A percentile compares a stretch with the other conserved stretches of the same genome.
phyloP scores from a whole-genome alignment of 2,329 filamentous ascomycete genomes.

The Cercospora sp. region DNA sequence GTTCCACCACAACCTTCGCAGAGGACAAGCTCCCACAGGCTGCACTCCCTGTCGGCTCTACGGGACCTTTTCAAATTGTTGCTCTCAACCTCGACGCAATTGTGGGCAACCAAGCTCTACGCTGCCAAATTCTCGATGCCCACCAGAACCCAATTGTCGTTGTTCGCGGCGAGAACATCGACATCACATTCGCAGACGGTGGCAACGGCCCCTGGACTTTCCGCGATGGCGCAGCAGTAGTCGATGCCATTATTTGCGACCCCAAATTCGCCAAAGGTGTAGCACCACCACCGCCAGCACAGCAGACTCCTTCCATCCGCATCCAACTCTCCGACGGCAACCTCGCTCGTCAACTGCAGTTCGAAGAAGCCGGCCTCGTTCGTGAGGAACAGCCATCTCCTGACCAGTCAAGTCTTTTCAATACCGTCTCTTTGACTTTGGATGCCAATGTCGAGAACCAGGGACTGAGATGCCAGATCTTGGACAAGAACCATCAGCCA shows the following conservation, averaged over 20 bases:
- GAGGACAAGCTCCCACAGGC: constrained; percentile 14
- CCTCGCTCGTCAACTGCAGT: constrained; percentile 17
- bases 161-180: constrained; percentile 14
- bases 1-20: constrained; percentile 17
- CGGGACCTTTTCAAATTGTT: constrained; percentile 18
- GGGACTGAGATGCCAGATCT: constrained; percentile 20
- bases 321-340: constrained; percentile 19
- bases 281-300: constrained; percentile 3
- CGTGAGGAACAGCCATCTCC: constrained; percentile 11
- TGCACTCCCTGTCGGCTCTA: constrained; percentile 12
- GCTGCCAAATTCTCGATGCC: constrained; percentile 22
- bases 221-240: constrained; percentile 10
- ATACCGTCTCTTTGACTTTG: constrained; percentile 13
- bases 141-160: constrained; percentile 15
- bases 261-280: constrained; percentile 14
- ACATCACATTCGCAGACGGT: constrained; percentile 22
- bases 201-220: constrained; percentile 19
- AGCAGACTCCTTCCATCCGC: constrained; percentile 7
- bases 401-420: constrained; percentile 14
- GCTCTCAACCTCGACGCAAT: constrained; percentile 17
- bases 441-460: constrained; percentile 15
- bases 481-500: constrained; percentile 8
- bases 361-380: constrained; percentile 14
- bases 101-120: constrained; percentile 17
- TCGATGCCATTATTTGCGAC: constrained; percentile 20